Percentiles rank a stretch among this genome's conserved stretches.
These are phyloP conservation scores for Ganoderma sp. DNA, from an alignment of 1,284 basidiomycete species.

Conservation along the genomic window DNA sequence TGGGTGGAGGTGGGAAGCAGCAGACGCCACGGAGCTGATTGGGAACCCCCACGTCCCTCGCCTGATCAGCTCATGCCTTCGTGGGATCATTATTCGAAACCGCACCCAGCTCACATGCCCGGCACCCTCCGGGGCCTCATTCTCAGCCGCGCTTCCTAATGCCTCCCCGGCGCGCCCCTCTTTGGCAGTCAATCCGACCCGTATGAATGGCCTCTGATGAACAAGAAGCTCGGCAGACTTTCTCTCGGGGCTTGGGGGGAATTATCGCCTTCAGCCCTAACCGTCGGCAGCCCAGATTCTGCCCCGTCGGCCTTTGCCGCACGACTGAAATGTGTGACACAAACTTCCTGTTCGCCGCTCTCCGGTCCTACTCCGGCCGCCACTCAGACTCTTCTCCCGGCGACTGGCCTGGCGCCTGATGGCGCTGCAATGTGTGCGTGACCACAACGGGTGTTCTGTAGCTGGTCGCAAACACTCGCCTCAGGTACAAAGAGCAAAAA, in stretches of 20 bases:
- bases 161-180: slow-evolving; percentile 25
- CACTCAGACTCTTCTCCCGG: neutral
- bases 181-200: slow-evolving; percentile 18
- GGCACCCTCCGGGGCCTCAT: slow-evolving; percentile 18
- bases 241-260: slow-evolving; percentile 15
- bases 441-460: neutral
- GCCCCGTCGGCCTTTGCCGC: neutral
- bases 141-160: slow-evolving; percentile 30
- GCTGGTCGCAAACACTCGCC: neutral
- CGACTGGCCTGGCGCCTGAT: neutral
- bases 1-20: slow-evolving; percentile 1
- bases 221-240: slow-evolving; percentile 19
- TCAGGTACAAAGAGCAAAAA: neutral
- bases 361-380: neutral
- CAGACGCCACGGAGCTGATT: slow-evolving; percentile 32
- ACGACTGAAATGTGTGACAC: neutral
- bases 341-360: neutral
- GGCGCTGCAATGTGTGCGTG: neutral
- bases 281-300: neutral
- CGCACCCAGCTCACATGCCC: slow-evolving; percentile 24
- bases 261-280: neutral
- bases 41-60: slow-evolving; percentile 28
- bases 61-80: slow-evolving; percentile 26
- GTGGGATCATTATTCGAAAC: slow-evolving; percentile 6
- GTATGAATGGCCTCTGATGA: slow-evolving; percentile 17